Evolutionary conservation across 169 alveolate genomes (phyloP).

Genomic region (Eimeria necatrix): DNA sequence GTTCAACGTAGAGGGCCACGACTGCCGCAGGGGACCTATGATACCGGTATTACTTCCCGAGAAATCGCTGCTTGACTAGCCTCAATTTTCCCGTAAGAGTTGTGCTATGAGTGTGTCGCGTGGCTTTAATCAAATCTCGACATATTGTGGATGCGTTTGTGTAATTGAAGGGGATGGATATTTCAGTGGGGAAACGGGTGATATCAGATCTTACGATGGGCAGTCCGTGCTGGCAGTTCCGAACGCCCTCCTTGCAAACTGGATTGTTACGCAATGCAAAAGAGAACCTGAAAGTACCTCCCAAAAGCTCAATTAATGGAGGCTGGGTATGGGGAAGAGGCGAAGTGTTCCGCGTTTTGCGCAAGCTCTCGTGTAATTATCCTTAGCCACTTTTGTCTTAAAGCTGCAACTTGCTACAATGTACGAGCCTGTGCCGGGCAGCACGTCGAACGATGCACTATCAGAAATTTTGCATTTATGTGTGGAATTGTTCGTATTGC

Average conservation of each 20-base stretch:
- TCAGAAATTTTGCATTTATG: too few species aligned
- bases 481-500: too few species aligned
- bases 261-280: slow-evolving; percentile 74
- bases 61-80: not conserved
- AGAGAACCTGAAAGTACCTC: slow-evolving; percentile 4
- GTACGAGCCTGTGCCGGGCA: too few species aligned
- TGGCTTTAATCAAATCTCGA: not conserved
- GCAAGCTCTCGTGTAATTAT: not conserved
- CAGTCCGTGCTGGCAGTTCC: slow-evolving; percentile 47
- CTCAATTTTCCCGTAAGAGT: not conserved
- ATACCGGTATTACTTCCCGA: slow-evolving; percentile 41
- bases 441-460: too few species aligned
- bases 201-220: slow-evolving; percentile 18
- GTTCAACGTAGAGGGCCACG: slow-evolving; percentile 27
- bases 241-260: slow-evolving; percentile 56
- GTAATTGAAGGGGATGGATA: slow-evolving; percentile 21
- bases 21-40: slow-evolving; percentile 66
- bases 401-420: too few species aligned
- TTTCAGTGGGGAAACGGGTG: slow-evolving; percentile 45
- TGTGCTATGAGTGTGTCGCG: too few species aligned
- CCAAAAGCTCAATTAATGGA: not conserved
- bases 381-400: too few species aligned
- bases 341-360: not conserved
- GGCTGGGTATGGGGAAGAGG: not conserved
- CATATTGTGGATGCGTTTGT: not conserved